Evolutionary conservation across 768 basidiomycete species (phyloP), one percentile per base, ranked within the genome.

Genomic region (Dentipellis fragilis): DNA sequence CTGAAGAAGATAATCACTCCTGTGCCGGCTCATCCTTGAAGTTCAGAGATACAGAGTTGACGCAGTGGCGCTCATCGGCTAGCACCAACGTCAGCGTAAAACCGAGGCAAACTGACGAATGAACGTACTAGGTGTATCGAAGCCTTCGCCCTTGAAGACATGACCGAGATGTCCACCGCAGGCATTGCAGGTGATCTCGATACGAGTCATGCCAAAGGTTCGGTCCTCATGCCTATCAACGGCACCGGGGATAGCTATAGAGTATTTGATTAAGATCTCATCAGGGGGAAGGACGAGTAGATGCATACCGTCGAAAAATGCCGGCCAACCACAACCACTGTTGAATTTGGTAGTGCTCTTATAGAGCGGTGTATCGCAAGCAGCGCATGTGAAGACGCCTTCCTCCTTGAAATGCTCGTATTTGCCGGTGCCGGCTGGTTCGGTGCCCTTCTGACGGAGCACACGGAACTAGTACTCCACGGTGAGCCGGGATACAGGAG

Each of bases 291-390:
- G 37, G 19, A 29, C 7, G 12, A 7, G n/a, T n/a, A 9, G 29
- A 23, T 37, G 45, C 71, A 55, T 58, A 87, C 88, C 88, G 66
- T 95, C 93, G 66, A 87, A 97, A 78, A 96, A 97, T 1, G 93
- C 91, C n/a, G 94, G 93, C 93, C 93, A 97, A 21, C 93, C 93
- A 64, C 91, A 95, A 8, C 92, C 91, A 57, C 89, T 93, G 63
- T 87, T 78, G 71, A 95, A 96, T 71, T 96, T 96, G 60, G 91
- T 93, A 23, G 75, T 75, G 64, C 87, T 89, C 75, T 85, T 89
- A 75, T 95, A 96, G 50, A 96, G 71, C 1, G 92, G 85, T 2
- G 89, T 82, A 37, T 75, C 76, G 68, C 93, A 95, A 8, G 80
- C 93, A 9, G 82, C 85, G 65, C 93, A 94, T 46, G 71, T 63